phyloP scores from a whole-genome alignment of 306 rosid genomes.

The Geum urbanum region DNA sequence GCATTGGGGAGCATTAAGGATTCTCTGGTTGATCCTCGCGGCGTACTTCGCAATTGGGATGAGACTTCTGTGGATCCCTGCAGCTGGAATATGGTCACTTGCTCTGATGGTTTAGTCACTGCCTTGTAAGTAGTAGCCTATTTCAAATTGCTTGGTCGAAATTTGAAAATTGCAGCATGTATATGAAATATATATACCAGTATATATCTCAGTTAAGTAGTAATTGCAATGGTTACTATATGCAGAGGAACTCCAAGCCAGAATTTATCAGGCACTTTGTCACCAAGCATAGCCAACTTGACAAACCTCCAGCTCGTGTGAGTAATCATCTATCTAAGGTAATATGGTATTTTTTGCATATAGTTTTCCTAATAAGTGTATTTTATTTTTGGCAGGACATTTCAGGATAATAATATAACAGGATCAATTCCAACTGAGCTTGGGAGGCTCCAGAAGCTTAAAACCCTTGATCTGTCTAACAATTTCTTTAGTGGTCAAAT shows the following conservation, averaged over 20 bases:
- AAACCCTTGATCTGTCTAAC: constrained; percentile 81
- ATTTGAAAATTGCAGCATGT: constrained; percentile 6
- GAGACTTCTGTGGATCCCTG: constrained; percentile 87
- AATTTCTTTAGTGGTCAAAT: constrained; percentile 68
- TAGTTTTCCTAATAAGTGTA: not conserved
- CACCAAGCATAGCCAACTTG: constrained; percentile 80
- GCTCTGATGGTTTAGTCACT: constrained; percentile 68
- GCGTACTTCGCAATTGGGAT: constrained; percentile 69
- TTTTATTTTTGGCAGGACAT: constrained; percentile 42
- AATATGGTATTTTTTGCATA: not conserved
- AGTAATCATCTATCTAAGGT: constrained; percentile 30
- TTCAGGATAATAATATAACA: constrained; percentile 73
- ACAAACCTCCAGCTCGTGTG: constrained; percentile 68
- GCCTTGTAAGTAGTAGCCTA: constrained; percentile 47
- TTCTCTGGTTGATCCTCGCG: constrained; percentile 57
- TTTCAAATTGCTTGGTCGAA: not conserved
- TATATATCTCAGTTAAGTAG: not conserved
- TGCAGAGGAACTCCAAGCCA: constrained; percentile 84
- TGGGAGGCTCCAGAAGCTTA: constrained; percentile 70
- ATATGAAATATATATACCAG: not conserved
- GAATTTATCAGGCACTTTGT: constrained; percentile 69
- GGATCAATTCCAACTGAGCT: constrained; percentile 77
- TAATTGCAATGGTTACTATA: constrained; percentile 18
- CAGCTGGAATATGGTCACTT: constrained; percentile 80
- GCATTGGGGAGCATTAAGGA: constrained; percentile 59